A percentile compares a stretch with the other conserved stretches of the same genome.
These are phyloP conservation scores for Candida gorgasii DNA, from an alignment of 805 yeast species.

Conservation along the genomic window DNA sequence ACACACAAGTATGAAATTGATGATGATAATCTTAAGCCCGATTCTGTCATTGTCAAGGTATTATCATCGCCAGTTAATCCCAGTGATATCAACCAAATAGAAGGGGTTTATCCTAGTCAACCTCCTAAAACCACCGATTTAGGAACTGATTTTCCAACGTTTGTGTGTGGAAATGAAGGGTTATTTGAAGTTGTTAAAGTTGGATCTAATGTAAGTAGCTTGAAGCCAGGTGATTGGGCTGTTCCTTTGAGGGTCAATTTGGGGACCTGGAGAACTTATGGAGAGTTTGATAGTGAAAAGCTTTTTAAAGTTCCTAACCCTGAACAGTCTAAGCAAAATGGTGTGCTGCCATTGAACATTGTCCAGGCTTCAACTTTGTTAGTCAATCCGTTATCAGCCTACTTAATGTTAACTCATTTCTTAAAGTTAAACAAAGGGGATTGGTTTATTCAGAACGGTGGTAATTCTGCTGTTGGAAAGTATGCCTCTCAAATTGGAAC, in stretches of 20 bases:
- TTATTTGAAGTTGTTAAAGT: constrained; percentile 78
- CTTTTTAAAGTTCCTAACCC: constrained; percentile 61
- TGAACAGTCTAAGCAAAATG: constrained; percentile 43
- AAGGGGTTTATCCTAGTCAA: constrained; percentile 48
- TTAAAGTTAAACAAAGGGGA: constrained; percentile 64
- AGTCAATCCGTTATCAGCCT: constrained; percentile 93
- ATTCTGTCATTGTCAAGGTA: constrained; percentile 35
- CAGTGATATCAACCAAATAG: constrained; percentile 47
- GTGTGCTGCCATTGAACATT: constrained; percentile 32
- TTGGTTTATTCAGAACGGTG: constrained; percentile 96
- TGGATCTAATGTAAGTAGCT: constrained; percentile 52
- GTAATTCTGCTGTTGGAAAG: constrained; percentile 92
- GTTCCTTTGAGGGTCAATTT: constrained; percentile 74
- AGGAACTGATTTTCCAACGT: constrained; percentile 60
- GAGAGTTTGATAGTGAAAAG: constrained; percentile 51
- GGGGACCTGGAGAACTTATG: constrained; percentile 88
- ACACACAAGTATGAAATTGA: constrained; percentile 55
- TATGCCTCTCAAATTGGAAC: constrained; percentile 87
- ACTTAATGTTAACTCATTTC: constrained; percentile 77
- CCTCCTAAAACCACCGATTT: constrained; percentile 53
- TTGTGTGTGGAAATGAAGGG: constrained; percentile 95
- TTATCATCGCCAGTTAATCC: constrained; percentile 46
- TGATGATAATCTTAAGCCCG: constrained; percentile 40
- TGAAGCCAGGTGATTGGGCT: constrained; percentile 81
- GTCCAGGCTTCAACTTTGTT: constrained; percentile 83